phyloP scores from a whole-genome alignment of 495 filamentous ascomycete genomes.

The Neurospora sp. region DNA sequence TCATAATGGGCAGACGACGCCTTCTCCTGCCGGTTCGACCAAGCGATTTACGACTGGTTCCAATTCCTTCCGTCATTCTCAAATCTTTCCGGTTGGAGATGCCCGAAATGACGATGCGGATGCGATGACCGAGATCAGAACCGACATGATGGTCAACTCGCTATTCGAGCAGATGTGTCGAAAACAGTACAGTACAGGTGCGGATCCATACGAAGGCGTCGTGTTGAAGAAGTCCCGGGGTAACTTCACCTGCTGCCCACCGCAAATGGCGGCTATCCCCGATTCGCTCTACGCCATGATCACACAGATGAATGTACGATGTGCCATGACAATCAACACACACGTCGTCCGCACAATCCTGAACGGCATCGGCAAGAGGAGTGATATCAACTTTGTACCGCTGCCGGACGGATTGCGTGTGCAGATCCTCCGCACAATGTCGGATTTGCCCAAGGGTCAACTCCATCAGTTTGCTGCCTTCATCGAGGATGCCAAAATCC shows the following conservation, averaged over 20 bases:
- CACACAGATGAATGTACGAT: constrained; percentile 44
- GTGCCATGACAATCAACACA: constrained; percentile 23
- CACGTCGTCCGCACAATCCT: constrained; percentile 20
- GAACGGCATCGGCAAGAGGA: constrained; percentile 3
- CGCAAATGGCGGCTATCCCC: constrained; percentile 36
- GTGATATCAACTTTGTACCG: constrained; percentile 34
- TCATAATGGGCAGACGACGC: neutral
- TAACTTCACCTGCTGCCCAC: constrained; percentile 45
- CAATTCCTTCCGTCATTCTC: constrained; percentile 18
- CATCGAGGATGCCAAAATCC: constrained; percentile 42
- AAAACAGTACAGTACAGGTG: constrained; percentile 44
- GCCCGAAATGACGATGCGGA: constrained; percentile 31
- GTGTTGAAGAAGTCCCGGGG: constrained; percentile 47
- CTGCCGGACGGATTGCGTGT: constrained; percentile 45
- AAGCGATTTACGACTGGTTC: neutral
- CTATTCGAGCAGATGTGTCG: constrained; percentile 51
- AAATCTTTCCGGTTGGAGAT: constrained; percentile 36
- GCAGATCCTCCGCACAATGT: constrained; percentile 48
- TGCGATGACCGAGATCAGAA: constrained; percentile 41
- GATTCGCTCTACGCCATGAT: constrained; percentile 42
- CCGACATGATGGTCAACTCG: constrained; percentile 51
- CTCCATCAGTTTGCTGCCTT: constrained; percentile 63
- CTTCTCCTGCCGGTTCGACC: neutral
- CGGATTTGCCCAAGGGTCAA: constrained; percentile 43
- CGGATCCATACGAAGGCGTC: constrained; percentile 46